Conservation (phyloP, 1,139 yeast species). For the Diutina siamensis region DNA sequence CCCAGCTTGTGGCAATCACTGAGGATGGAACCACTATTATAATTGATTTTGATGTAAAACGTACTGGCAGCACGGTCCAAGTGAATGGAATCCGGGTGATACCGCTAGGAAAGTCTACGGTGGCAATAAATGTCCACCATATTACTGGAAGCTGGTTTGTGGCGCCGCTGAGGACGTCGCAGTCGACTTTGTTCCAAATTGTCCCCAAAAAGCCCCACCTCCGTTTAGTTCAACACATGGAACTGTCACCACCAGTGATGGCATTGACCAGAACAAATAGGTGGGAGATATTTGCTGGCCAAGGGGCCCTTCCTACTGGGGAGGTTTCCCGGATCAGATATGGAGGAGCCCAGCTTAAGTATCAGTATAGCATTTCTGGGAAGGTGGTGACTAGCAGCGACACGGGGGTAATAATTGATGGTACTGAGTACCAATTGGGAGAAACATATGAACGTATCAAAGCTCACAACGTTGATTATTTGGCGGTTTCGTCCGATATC, state of each 20-base stretch:
- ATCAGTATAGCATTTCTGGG: background rate
- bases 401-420: background rate
- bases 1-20: slow-evolving; percentile 16
- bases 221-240: slow-evolving; percentile 13
- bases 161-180: slow-evolving; percentile 12
- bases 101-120: background rate
- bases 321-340: background rate
- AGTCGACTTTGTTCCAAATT: slow-evolving; percentile 23
- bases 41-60: slow-evolving; percentile 14
- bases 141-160: background rate
- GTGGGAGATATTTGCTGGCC: background rate
- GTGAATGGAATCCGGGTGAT: background rate
- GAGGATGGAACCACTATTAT: slow-evolving; percentile 20
- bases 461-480: background rate
- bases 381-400: background rate
- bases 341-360: background rate
- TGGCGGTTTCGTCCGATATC: background rate
- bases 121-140: background rate
- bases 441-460: too few relatives aligned
- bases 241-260: slow-evolving; percentile 25
- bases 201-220: slow-evolving; percentile 19
- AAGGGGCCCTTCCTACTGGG: background rate
- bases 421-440: background rate
- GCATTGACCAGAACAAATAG: background rate
- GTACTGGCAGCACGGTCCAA: background rate